Conservation (phyloP, 345 rosid genomes). For the Aquilaria malaccensis region DNA sequence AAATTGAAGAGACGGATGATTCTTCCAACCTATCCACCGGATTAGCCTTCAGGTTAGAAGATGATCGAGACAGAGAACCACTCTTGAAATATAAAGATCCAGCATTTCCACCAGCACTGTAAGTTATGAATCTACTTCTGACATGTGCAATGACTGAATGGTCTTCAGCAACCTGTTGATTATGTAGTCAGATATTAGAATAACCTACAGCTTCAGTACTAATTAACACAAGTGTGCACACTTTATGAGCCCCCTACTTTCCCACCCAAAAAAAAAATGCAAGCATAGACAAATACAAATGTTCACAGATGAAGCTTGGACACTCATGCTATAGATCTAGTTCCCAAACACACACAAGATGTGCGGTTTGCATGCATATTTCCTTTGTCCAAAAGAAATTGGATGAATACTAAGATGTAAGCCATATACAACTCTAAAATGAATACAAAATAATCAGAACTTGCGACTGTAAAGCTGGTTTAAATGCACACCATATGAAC, state of each 20-base stretch:
- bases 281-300: not conserved
- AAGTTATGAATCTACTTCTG: conserved; percentile 27
- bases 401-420: not conserved
- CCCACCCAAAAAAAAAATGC: not conserved
- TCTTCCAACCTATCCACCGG: conserved; percentile 21
- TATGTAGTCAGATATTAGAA: not conserved
- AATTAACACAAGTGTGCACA: not conserved
- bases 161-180: conserved; percentile 48
- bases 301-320: not conserved
- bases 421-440: not conserved
- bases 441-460: not conserved
- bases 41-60: conserved; percentile 7
- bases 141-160: conserved; percentile 20
- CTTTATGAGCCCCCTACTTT: not conserved
- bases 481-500: conserved; percentile 30
- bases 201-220: not conserved
- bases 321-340: not conserved
- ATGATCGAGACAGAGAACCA: conserved; percentile 15
- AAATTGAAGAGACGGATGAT: conserved; percentile 12
- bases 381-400: too few relatives aligned
- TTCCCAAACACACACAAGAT: not conserved
- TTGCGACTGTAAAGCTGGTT: conserved; percentile 1
- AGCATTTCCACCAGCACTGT: conserved; percentile 10
- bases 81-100: conserved; percentile 10
- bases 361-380: not conserved